Conservation (phyloP, 345 rosid species). For the Raphanus raphanistrum region DNA sequence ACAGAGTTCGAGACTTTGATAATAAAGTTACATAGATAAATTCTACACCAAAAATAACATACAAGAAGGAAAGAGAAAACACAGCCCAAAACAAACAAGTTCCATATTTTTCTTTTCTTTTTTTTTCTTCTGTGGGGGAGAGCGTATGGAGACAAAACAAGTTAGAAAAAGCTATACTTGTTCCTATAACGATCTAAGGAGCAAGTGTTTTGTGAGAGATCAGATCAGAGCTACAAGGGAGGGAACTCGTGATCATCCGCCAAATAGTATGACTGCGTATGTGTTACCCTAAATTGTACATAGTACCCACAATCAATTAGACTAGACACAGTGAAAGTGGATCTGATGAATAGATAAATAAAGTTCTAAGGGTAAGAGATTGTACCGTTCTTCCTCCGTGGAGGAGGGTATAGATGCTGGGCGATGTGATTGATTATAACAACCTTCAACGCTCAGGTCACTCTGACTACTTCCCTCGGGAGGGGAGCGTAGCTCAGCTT, state of each 20-base stretch:
- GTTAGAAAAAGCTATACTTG: constrained; percentile 35
- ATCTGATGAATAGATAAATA: background rate
- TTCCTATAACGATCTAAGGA: constrained; percentile 34
- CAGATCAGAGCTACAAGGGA: constrained; percentile 56
- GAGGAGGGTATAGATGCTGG: constrained; percentile 42
- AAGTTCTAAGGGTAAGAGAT: constrained; percentile 14
- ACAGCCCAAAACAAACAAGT: constrained; percentile 31
- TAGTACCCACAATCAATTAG: constrained; percentile 19
- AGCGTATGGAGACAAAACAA: constrained; percentile 26
- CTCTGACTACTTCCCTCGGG: constrained; percentile 43
- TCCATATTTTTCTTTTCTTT: constrained; percentile 9
- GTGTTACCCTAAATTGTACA: constrained; percentile 47
- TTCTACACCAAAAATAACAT: constrained; percentile 18
- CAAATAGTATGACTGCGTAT: constrained; percentile 58
- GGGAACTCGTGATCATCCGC: constrained; percentile 84
- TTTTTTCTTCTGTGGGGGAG: background rate
- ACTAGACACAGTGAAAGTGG: background rate
- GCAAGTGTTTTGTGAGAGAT: constrained; percentile 12
- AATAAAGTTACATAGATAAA: constrained; percentile 26
- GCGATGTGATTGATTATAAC: background rate
- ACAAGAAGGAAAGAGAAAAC: constrained; percentile 9
- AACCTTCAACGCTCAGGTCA: constrained; percentile 4
- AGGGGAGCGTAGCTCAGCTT: constrained; percentile 12
- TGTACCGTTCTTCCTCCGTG: constrained; percentile 59
- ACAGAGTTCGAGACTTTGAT: constrained; percentile 15